Evolutionary conservation across 176 grass and related monocot species (phyloP).

Genomic region (Luzula sylvatica): DNA sequence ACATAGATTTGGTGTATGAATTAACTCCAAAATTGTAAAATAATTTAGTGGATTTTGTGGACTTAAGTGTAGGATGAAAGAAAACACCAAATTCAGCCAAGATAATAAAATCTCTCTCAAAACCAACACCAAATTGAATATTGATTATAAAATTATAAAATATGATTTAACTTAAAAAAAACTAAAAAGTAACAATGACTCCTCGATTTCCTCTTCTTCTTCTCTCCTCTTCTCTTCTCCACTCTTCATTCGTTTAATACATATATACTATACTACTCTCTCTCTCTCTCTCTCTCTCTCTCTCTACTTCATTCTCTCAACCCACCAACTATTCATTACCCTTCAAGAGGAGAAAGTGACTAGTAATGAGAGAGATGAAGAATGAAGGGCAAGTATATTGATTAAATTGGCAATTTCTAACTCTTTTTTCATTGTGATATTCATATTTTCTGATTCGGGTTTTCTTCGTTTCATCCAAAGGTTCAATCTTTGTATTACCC

Average conservation of each 20-base stretch:
- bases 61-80: too few relatives aligned
- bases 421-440: conserved; percentile 1
- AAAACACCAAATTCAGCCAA: not conserved
- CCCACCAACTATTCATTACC: conserved; percentile 1
- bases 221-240: not conserved
- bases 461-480: conserved; percentile 7
- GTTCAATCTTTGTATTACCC: not conserved
- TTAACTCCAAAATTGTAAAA: too few relatives aligned
- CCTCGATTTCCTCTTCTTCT: conserved; percentile 6
- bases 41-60: too few relatives aligned
- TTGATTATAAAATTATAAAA: too few relatives aligned
- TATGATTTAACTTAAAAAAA: conserved; percentile 1
- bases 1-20: not conserved
- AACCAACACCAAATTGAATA: not conserved
- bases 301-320: conserved; percentile 8
- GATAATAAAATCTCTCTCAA: not conserved
- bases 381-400: not conserved
- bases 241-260: not conserved
- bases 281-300: conserved; percentile 7
- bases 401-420: conserved; percentile 9
- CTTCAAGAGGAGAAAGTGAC: not conserved
- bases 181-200: not conserved
- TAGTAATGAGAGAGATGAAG: not conserved
- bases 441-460: not conserved
- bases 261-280: not conserved